Evolutionary conservation across 345 rosid species (phyloP).

Genomic region (Triadica sebifera): DNA sequence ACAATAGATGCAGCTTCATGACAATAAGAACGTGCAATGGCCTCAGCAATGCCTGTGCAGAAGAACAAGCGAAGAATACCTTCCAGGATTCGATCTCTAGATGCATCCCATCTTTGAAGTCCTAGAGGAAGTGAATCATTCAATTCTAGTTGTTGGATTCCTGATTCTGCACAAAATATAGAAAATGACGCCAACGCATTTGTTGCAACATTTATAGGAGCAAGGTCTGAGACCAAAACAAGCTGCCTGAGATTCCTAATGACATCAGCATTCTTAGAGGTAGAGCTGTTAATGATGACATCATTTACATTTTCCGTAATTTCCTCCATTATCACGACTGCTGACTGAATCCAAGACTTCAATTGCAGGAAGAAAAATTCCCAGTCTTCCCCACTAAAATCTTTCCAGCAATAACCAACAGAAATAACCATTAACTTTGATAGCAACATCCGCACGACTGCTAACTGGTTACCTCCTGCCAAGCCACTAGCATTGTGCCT

Average conservation of each 20-base stretch:
- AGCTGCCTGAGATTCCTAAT: slow-evolving; percentile 51
- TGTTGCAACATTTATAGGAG: slow-evolving; percentile 47
- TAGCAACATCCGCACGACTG: slow-evolving; percentile 52
- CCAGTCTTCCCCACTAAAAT: slow-evolving; percentile 85
- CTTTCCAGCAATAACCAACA: slow-evolving; percentile 80
- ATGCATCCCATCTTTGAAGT: slow-evolving; percentile 52
- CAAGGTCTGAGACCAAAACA: slow-evolving; percentile 50
- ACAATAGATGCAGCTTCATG: slow-evolving; percentile 63
- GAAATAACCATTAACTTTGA: slow-evolving; percentile 65
- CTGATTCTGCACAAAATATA: slow-evolving; percentile 41
- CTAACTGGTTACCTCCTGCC: slow-evolving; percentile 43
- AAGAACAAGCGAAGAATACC: slow-evolving; percentile 85
- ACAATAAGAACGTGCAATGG: slow-evolving; percentile 60
- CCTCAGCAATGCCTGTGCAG: slow-evolving; percentile 85
- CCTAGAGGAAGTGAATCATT: slow-evolving; percentile 31
- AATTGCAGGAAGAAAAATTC: slow-evolving; percentile 58
- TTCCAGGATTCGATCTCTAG: slow-evolving; percentile 64
- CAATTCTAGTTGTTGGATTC: slow-evolving; percentile 33
- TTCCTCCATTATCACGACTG: slow-evolving; percentile 89
- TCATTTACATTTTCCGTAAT: slow-evolving; percentile 72
- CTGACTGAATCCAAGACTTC: slow-evolving; percentile 80
- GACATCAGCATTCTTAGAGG: slow-evolving; percentile 38
- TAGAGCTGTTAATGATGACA: slow-evolving; percentile 40
- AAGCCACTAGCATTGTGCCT: slow-evolving; percentile 42
- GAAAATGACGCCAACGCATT: slow-evolving; percentile 72